Percentiles rank a stretch among this genome's conserved stretches.
phyloP scores from a whole-genome alignment of 148 eudicot species.

The Vaccinium myrtillus region DNA sequence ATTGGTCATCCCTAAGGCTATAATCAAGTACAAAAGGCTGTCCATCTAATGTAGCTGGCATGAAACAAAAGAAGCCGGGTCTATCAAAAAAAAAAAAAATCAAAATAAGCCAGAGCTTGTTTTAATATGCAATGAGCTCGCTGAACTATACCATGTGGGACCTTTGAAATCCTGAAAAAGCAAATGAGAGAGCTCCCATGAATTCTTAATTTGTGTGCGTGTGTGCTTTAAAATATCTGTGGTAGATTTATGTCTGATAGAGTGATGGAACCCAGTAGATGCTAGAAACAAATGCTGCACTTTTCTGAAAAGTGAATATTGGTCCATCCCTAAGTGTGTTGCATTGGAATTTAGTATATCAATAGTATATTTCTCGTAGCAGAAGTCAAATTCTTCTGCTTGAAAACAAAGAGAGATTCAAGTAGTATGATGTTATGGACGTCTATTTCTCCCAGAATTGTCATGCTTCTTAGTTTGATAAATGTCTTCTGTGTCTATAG shows the following conservation, averaged over 20 bases:
- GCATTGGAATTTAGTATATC: background rate
- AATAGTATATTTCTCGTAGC: background rate
- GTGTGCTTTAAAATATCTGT: background rate
- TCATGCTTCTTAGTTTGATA: background rate
- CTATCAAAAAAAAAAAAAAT: no score
- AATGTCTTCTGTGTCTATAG: background rate
- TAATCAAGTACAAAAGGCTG: background rate
- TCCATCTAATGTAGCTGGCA: background rate
- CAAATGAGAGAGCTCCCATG: background rate
- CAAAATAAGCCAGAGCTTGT: constrained; percentile 1
- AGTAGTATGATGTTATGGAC: background rate
- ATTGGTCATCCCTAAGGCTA: background rate
- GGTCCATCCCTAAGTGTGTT: background rate
- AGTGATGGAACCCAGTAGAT: background rate
- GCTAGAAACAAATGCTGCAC: background rate
- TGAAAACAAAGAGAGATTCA: background rate
- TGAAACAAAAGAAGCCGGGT: background rate
- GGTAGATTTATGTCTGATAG: background rate
- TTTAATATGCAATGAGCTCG: background rate
- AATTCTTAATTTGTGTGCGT: background rate
- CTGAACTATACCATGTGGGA: background rate
- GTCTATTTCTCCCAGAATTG: background rate
- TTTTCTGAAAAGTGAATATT: background rate
- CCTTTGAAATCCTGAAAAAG: no score
- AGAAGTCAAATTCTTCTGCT: background rate